Conservation (phyloP, 495 filamentous ascomycete species). For the Neurospora sp. region DNA sequence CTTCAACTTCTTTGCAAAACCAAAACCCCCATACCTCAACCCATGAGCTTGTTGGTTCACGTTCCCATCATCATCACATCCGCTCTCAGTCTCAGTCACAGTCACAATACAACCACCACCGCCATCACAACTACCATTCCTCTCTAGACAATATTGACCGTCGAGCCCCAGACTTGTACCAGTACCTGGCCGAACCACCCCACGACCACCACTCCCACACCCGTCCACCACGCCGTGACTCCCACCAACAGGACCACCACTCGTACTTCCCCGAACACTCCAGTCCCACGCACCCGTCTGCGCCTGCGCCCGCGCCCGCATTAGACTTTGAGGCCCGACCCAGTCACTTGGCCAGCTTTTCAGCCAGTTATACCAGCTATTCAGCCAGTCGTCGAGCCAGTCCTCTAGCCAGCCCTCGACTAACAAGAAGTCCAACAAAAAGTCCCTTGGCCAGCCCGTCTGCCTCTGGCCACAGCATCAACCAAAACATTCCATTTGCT, state of each 20-base stretch:
- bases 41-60: constrained; percentile 2
- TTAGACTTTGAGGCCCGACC: neutral
- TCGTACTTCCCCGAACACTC: constrained; percentile 10
- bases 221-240: constrained; percentile 1
- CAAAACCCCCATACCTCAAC: neutral
- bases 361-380: neutral
- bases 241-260: constrained; percentile 7
- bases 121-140: constrained; percentile 2
- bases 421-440: neutral
- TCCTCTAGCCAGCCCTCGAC: neutral
- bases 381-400: neutral
- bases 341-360: neutral
- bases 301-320: neutral
- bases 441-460: neutral
- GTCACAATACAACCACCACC: constrained; percentile 2
- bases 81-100: constrained; percentile 7
- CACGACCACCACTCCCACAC: constrained; percentile 2
- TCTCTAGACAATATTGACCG: neutral
- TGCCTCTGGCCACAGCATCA: neutral
- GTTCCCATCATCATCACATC: constrained; percentile 9
- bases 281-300: neutral
- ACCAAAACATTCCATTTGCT: constrained; percentile 10
- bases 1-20: constrained; percentile 5
- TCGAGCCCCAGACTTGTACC: neutral
- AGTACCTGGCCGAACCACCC: constrained; percentile 1